Conservation (phyloP, 768 basidiomycete genomes). For the Cantharellus cinnabarinus region DNA sequence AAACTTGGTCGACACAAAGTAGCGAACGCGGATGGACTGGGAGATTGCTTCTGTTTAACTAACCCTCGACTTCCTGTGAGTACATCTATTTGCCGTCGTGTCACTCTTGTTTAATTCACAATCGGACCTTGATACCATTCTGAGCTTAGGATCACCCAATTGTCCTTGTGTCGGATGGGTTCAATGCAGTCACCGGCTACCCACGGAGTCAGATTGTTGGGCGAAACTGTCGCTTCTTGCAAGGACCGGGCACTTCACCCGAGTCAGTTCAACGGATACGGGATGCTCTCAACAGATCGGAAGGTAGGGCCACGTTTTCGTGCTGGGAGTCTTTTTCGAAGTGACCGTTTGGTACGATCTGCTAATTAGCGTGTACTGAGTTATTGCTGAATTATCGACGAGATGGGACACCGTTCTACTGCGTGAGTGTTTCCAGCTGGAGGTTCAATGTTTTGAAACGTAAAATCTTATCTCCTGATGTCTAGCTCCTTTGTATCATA, state of each 20-base stretch:
- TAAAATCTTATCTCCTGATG: background rate
- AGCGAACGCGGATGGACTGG: background rate
- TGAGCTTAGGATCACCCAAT: constrained; percentile 1
- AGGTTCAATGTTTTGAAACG: background rate
- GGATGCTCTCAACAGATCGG: background rate
- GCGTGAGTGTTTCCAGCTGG: background rate
- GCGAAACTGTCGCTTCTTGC: background rate
- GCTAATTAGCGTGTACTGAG: background rate
- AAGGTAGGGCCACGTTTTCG: background rate
- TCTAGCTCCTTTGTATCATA: background rate
- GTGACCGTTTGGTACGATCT: background rate
- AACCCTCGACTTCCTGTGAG: background rate
- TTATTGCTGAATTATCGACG: background rate
- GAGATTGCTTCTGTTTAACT: constrained; percentile 1
- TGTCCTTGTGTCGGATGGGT: background rate
- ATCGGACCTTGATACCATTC: background rate
- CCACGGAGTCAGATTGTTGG: background rate
- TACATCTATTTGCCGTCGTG: background rate
- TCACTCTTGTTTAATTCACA: background rate
- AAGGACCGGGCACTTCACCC: background rate
- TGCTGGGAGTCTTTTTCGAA: background rate
- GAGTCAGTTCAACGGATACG: background rate
- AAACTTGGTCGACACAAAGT: background rate
- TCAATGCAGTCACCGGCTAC: background rate
- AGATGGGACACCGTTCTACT: constrained; percentile 1